Conservation (phyloP, 2,329 filamentous ascomycete species). For the Pyricularia sp. region DNA sequence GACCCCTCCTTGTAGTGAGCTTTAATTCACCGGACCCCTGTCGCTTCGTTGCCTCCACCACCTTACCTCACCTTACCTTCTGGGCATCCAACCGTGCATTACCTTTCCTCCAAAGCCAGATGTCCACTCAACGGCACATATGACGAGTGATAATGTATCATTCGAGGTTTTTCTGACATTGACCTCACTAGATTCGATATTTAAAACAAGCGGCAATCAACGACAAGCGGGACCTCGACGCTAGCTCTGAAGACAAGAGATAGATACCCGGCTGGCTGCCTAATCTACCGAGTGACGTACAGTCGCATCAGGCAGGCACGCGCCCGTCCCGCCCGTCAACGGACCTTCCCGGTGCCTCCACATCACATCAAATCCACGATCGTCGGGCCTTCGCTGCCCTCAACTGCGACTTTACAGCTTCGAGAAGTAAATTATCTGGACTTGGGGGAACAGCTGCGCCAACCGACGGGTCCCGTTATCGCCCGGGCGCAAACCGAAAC, state of each 20-base stretch:
- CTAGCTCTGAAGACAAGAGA: neutral
- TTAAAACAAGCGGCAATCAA: neutral
- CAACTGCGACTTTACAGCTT: neutral
- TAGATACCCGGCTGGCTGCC: neutral
- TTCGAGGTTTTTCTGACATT: neutral
- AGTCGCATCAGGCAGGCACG: neutral
- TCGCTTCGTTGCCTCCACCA: neutral
- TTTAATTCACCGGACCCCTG: neutral
- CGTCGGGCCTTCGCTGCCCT: neutral
- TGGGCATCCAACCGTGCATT: neutral
- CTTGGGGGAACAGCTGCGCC: neutral
- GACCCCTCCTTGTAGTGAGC: neutral
- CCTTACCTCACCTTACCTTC: neutral
- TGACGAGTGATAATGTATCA: neutral
- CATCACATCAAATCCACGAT: neutral
- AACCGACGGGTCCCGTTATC: neutral
- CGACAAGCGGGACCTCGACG: neutral
- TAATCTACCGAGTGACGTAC: neutral
- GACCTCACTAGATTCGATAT: neutral
- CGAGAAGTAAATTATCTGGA: neutral
- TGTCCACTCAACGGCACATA: neutral
- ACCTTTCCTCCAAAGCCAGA: neutral
- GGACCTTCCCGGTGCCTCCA: neutral
- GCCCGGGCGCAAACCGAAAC: neutral
- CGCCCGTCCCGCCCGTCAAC: neutral